Conservation (phyloP, 495 filamentous ascomycete genomes). For the Bacidia gigantensis region DNA sequence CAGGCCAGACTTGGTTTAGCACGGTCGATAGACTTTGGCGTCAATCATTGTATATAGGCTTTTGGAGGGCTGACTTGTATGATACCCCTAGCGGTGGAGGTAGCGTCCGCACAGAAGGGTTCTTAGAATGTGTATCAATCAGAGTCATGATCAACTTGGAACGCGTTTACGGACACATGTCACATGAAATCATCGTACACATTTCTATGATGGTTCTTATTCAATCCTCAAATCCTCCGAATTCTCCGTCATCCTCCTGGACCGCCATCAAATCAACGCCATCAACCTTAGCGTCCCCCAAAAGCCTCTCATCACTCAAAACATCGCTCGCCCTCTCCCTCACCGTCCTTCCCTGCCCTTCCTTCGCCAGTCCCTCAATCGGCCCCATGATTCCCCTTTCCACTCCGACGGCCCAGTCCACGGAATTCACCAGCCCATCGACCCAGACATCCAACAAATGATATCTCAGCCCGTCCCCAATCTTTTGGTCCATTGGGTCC, state of each 20-base stretch:
- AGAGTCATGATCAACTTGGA: too few relatives aligned
- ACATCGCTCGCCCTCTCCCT: constrained; percentile 56
- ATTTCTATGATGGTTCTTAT: too few relatives aligned
- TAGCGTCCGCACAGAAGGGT: background rate
- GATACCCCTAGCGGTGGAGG: background rate
- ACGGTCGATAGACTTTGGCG: background rate
- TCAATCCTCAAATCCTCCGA: constrained; percentile 60
- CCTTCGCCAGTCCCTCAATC: constrained; percentile 38
- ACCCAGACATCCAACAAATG: constrained; percentile 88
- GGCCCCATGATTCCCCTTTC: constrained; percentile 38
- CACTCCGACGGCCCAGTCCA: constrained; percentile 21
- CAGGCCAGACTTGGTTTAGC: background rate
- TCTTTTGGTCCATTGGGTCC: constrained; percentile 30
- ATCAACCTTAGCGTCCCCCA: constrained; percentile 26
- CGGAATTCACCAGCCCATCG: constrained; percentile 63
- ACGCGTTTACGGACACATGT: too few relatives aligned
- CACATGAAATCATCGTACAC: too few relatives aligned
- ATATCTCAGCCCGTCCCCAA: constrained; percentile 71
- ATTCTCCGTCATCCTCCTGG: constrained; percentile 42
- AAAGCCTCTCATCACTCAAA: constrained; percentile 61
- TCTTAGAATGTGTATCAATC: too few relatives aligned
- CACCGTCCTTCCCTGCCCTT: constrained; percentile 57
- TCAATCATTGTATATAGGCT: background rate
- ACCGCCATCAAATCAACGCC: constrained; percentile 22
- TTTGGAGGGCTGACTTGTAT: background rate